Evolutionary conservation across 2,329 filamentous ascomycete species (phyloP).

Genomic region (Cercospora sojina): DNA sequence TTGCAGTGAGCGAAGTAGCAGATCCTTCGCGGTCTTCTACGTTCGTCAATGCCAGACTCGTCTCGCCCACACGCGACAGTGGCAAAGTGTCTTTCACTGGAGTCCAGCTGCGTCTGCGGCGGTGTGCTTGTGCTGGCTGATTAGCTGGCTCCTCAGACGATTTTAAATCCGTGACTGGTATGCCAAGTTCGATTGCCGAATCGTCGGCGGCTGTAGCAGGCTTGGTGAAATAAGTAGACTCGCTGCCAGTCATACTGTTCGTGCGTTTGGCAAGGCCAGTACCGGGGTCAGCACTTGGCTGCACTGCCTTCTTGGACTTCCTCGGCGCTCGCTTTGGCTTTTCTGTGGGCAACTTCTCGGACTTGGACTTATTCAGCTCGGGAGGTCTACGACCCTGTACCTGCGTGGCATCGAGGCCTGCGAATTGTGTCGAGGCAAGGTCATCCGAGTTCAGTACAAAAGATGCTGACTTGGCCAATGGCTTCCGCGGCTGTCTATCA

Average conservation of each 20-base stretch:
- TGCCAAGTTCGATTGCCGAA: not conserved
- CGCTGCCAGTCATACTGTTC: not conserved
- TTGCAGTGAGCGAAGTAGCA: conserved; percentile 14
- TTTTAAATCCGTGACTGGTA: not conserved
- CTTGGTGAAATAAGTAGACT: conserved; percentile 1
- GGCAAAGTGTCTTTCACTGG: conserved; percentile 19
- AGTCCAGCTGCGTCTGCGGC: conserved; percentile 26
- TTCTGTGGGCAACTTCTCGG: not conserved
- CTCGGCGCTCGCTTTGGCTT: conserved; percentile 1
- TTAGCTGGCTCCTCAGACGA: not conserved
- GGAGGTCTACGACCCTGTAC: conserved; percentile 1
- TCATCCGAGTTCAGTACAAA: conserved; percentile 36
- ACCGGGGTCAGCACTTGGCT: not conserved
- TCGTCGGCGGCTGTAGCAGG: not conserved
- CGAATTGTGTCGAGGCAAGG: conserved; percentile 20
- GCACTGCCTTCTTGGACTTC: not conserved
- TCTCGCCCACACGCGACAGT: not conserved
- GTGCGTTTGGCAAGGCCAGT: not conserved
- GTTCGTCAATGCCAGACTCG: not conserved
- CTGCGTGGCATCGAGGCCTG: conserved; percentile 10
- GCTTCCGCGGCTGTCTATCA: conserved; percentile 27
- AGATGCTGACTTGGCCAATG: conserved; percentile 29
- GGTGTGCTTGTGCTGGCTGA: conserved; percentile 10
- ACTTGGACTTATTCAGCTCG: not conserved
- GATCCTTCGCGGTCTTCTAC: conserved; percentile 6